Percentiles rank a stretch among this genome's conserved stretches.
Conservation (phyloP, 2,329 filamentous ascomycete species). For the Monosporascus cannonballus region DNA sequence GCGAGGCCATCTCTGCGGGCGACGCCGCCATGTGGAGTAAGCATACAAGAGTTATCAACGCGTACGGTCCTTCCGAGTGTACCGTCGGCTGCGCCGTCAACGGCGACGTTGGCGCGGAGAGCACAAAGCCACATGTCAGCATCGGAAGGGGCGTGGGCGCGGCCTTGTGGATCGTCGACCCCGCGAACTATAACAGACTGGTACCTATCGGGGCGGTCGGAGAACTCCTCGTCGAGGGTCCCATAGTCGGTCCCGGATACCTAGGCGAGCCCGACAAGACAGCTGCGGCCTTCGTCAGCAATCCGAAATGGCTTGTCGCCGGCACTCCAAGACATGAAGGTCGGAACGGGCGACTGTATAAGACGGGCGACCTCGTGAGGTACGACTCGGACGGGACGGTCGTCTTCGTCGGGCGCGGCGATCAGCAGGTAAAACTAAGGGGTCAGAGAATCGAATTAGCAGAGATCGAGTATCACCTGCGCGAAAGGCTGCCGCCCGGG, state of each 20-base stretch:
- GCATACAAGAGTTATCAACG: conserved; percentile 41
- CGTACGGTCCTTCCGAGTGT: conserved; percentile 49
- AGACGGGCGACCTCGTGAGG: conserved; percentile 53
- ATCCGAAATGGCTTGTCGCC: conserved; percentile 45
- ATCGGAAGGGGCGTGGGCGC: conserved; percentile 44
- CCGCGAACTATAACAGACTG: conserved; percentile 38
- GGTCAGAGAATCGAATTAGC: conserved; percentile 60
- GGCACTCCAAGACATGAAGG: conserved; percentile 31
- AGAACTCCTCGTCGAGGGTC: conserved; percentile 50
- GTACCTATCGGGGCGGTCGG: conserved; percentile 43
- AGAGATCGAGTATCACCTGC: conserved; percentile 45
- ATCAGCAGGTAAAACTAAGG: conserved; percentile 61
- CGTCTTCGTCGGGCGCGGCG: conserved; percentile 56
- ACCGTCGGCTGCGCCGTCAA: conserved; percentile 47
- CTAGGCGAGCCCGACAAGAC: conserved; percentile 54
- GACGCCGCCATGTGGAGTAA: conserved; percentile 43
- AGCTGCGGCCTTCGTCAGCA: conserved; percentile 48
- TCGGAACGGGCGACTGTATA: conserved; percentile 44
- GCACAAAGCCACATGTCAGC: conserved; percentile 28
- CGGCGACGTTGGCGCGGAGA: conserved; percentile 31
- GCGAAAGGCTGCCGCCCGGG: conserved; percentile 34
- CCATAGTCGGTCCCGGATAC: conserved; percentile 58
- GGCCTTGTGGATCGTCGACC: conserved; percentile 46
- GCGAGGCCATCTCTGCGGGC: conserved; percentile 46
- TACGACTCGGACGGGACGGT: conserved; percentile 48